A percentile compares a stretch with the other conserved stretches of the same genome.
phyloP scores from a whole-genome alignment of 495 filamentous ascomycete species.

The Lasiosphaeria miniovina region DNA sequence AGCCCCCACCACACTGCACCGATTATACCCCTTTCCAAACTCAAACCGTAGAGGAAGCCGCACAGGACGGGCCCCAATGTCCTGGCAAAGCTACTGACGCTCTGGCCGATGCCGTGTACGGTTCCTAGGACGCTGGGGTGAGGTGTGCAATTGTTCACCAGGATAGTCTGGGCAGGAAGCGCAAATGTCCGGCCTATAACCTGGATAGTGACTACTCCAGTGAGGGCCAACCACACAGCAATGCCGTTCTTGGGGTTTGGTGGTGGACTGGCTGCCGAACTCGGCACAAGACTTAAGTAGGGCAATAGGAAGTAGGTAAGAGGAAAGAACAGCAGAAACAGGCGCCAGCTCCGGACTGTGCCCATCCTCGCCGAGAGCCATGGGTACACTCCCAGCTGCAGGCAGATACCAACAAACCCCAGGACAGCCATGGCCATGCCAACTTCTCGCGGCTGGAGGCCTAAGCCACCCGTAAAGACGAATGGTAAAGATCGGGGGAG shows the following conservation, averaged over 20 bases:
- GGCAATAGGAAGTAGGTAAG: constrained; percentile 69
- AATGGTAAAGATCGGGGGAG: constrained; percentile 56
- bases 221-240: constrained; percentile 66
- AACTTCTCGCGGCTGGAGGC: constrained; percentile 68
- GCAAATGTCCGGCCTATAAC: constrained; percentile 81
- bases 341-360: constrained; percentile 64
- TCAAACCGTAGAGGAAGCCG: constrained; percentile 68
- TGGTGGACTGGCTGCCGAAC: constrained; percentile 46
- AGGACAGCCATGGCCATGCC: constrained; percentile 77
- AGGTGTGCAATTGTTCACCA: constrained; percentile 81
- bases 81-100: constrained; percentile 64
- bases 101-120: constrained; percentile 78
- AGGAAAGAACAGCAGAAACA: constrained; percentile 69
- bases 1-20: constrained; percentile 78
- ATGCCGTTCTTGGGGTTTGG: constrained; percentile 63
- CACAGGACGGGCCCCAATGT: constrained; percentile 73
- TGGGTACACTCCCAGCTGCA: constrained; percentile 78
- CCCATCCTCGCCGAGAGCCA: constrained; percentile 63
- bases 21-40: constrained; percentile 65
- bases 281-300: constrained; percentile 69
- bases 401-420: constrained; percentile 69
- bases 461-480: constrained; percentile 76
- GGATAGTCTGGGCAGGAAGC: constrained; percentile 69
- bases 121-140: constrained; percentile 79
- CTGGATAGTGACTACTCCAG: constrained; percentile 65